phyloP scores from a whole-genome alignment of 2,329 filamentous ascomycete species.

The Ophiostoma piceae region DNA sequence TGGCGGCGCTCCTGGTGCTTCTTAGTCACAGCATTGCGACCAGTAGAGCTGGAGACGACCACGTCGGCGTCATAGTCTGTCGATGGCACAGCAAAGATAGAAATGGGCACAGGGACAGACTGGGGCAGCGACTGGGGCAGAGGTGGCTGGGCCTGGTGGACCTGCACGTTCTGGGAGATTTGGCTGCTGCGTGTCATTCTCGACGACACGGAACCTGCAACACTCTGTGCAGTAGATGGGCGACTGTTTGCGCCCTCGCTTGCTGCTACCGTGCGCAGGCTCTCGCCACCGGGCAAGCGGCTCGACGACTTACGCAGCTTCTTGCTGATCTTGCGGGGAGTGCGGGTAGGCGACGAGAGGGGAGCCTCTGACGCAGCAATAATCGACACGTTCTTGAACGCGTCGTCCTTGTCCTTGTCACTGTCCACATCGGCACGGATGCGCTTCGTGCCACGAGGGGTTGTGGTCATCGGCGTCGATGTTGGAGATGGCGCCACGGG shows the following conservation, averaged over 20 bases:
- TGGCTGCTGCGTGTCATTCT: conserved; percentile 11
- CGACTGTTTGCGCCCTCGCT: background rate
- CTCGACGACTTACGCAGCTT: conserved; percentile 50
- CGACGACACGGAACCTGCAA: background rate
- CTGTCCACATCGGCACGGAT: conserved; percentile 31
- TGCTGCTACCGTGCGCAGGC: background rate
- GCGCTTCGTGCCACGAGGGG: conserved; percentile 45
- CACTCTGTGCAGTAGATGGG: background rate
- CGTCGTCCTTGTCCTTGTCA: background rate
- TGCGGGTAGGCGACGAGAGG: conserved; percentile 26
- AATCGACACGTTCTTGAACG: background rate
- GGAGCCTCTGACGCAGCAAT: background rate
- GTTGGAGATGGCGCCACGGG: conserved; percentile 18
- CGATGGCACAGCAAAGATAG: background rate
- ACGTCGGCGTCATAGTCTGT: background rate
- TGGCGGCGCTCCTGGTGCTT: conserved; percentile 18
- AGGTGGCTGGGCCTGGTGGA: conserved; percentile 22
- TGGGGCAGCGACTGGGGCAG: background rate
- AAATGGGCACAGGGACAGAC: background rate
- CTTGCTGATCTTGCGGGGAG: conserved; percentile 40
- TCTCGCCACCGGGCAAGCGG: conserved; percentile 36
- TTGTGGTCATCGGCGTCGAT: background rate
- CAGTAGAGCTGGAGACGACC: background rate
- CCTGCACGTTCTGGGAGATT: conserved; percentile 8
- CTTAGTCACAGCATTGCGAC: conserved; percentile 2